Evolutionary conservation across 805 yeast genomes (phyloP).

Genomic region (Wickerhamomyces chambardii): DNA sequence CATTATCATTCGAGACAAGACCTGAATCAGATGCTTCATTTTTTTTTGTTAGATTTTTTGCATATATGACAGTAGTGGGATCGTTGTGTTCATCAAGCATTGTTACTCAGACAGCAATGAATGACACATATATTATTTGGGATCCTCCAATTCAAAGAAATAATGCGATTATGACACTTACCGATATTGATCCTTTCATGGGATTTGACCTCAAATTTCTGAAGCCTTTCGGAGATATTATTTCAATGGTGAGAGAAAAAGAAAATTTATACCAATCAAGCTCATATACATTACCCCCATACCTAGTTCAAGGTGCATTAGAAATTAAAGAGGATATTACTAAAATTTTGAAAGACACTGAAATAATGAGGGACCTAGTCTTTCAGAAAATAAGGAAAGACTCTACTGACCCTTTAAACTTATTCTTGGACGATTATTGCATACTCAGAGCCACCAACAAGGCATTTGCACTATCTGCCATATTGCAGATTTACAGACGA

Average conservation of each 20-base stretch:
- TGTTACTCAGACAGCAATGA: conserved; percentile 11
- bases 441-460: conserved; percentile 34
- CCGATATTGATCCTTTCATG: conserved; percentile 38
- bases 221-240: conserved; percentile 43
- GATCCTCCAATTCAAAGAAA: conserved; percentile 1
- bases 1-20: neutral
- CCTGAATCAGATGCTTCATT: conserved; percentile 19
- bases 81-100: conserved; percentile 40
- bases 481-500: conserved; percentile 45
- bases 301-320: conserved; percentile 18
- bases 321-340: conserved; percentile 23
- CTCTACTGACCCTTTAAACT: neutral
- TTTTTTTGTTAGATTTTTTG: conserved; percentile 56
- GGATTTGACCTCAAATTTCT: conserved; percentile 57
- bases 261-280: conserved; percentile 8
- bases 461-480: conserved; percentile 39
- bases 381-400: neutral
- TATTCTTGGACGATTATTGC: conserved; percentile 4
- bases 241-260: conserved; percentile 23
- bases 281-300: conserved; percentile 1
- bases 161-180: neutral
- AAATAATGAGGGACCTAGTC: conserved; percentile 16
- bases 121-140: conserved; percentile 17
- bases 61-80: conserved; percentile 52
- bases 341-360: conserved; percentile 10